Evolutionary conservation across 2,329 filamentous ascomycete genomes (phyloP).

Genomic region (Hirsutella minnesotensis): DNA sequence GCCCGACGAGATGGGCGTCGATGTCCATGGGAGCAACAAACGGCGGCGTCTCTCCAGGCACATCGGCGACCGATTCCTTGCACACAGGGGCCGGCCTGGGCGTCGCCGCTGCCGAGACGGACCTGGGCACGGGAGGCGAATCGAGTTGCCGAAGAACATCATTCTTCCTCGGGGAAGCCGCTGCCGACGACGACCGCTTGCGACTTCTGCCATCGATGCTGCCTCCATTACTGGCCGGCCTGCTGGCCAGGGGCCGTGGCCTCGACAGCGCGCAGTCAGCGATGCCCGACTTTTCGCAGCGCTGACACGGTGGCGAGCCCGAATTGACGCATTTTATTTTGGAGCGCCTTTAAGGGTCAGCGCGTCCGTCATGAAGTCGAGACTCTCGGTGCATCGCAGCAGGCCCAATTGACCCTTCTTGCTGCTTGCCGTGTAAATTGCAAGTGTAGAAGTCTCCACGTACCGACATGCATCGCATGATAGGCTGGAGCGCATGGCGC

Average conservation of each 20-base stretch:
- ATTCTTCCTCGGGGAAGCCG: background rate
- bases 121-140: too few species aligned
- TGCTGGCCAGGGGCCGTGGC: conserved; percentile 4
- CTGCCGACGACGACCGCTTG: background rate
- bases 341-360: conserved; percentile 14
- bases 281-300: conserved; percentile 15
- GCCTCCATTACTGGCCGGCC: background rate
- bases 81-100: background rate
- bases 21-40: conserved; percentile 4
- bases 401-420: too few species aligned
- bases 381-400: background rate
- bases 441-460: too few species aligned
- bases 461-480: conserved; percentile 23
- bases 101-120: background rate
- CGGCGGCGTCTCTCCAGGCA: background rate
- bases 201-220: background rate
- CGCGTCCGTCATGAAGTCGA: background rate
- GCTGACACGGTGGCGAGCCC: conserved; percentile 17
- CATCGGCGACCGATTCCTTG: background rate
- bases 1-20: conserved; percentile 12
- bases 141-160: too few species aligned
- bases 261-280: conserved; percentile 14
- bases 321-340: conserved; percentile 23
- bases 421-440: too few species aligned
- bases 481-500: conserved; percentile 19